Conservation (phyloP, 345 rosid genomes). For the Aegle marmelos region DNA sequence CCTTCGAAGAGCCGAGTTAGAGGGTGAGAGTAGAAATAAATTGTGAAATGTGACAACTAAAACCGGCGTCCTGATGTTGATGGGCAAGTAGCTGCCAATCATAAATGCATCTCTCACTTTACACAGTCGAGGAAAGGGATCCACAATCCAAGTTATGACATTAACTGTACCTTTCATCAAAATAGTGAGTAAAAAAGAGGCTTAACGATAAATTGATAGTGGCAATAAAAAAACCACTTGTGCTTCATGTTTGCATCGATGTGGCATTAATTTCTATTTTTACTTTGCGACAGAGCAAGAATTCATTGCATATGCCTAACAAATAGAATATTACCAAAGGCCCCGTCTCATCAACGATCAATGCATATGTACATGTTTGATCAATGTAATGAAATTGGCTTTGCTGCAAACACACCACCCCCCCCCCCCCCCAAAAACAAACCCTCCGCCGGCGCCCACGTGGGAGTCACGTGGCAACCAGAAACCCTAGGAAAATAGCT, state of each 20-base stretch:
- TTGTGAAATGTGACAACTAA: slow-evolving; percentile 9
- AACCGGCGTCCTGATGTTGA: slow-evolving; percentile 26
- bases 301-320: not conserved
- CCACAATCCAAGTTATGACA: not conserved
- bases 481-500: slow-evolving; percentile 13
- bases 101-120: slow-evolving; percentile 24
- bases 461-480: slow-evolving; percentile 2
- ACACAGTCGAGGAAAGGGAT: not conserved
- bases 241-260: not conserved
- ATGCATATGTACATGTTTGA: not conserved
- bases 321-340: not conserved
- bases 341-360: slow-evolving; percentile 5
- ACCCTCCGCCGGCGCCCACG: no score
- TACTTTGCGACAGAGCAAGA: not conserved
- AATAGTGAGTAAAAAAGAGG: not conserved
- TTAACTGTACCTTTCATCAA: slow-evolving; percentile 3
- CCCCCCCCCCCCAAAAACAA: no score
- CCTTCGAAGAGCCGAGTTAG: not conserved
- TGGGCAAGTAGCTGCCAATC: slow-evolving; percentile 15
- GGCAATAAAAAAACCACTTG: not conserved
- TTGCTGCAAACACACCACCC: no score
- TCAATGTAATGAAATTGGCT: no score
- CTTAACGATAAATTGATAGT: not conserved
- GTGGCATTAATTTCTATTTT: not conserved
- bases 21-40: not conserved